These are phyloP conservation scores for Triticum urartu DNA, from an alignment of 176 grass and related monocot genomes.

Conservation along the genomic window DNA sequence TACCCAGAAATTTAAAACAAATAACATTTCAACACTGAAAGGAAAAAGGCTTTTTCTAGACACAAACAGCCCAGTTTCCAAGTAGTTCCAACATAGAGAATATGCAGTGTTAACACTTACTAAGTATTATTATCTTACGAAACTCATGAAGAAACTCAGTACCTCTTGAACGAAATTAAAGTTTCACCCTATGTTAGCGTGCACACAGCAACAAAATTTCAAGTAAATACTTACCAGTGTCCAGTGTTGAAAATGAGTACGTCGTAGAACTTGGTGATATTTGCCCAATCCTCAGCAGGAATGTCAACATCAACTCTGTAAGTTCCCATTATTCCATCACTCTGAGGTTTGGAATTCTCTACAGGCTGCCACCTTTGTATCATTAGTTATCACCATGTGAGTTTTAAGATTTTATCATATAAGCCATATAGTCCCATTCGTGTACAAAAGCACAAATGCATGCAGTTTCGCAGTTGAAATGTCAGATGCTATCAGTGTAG, in stretches of 20 bases:
- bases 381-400: constrained; percentile 59
- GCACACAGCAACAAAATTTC: not conserved
- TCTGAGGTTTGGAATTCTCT: constrained; percentile 37
- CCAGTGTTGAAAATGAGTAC: constrained; percentile 93
- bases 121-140: not conserved
- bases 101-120: not conserved
- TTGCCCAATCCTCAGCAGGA: constrained; percentile 72
- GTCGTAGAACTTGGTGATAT: constrained; percentile 81
- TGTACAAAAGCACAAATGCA: not conserved
- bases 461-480: constrained; percentile 12
- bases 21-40: not conserved
- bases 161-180: not conserved
- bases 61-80: not conserved
- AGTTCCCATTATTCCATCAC: constrained; percentile 58
- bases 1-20: not conserved
- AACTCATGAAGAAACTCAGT: not conserved
- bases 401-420: constrained; percentile 22
- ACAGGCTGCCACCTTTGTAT: constrained; percentile 88
- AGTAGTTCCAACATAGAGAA: not conserved
- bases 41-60: not conserved
- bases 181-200: not conserved
- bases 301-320: constrained; percentile 80
- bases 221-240: constrained; percentile 65
- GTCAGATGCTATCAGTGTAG: not conserved
- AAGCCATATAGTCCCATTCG: not conserved